Percentiles rank a stretch among this genome's conserved stretches.
These are phyloP conservation scores for Yamadazyma philogaea DNA, from an alignment of 805 yeast species.

Conservation along the genomic window DNA sequence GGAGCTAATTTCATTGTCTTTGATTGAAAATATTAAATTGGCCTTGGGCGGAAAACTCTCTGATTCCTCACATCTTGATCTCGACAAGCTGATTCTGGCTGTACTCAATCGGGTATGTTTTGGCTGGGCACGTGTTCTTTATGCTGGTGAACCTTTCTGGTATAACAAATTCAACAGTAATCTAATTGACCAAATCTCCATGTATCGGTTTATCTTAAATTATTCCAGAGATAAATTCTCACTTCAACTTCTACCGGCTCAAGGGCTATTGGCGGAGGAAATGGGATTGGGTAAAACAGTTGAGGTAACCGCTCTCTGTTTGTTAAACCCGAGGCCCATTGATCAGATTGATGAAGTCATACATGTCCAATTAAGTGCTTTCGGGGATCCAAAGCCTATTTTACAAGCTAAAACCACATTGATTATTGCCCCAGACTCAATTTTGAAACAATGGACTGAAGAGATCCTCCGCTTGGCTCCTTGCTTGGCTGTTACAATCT, in stretches of 20 bases:
- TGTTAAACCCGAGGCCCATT: constrained; percentile 55
- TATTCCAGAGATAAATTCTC: constrained; percentile 20
- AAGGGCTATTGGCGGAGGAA: constrained; percentile 84
- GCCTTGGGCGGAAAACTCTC: background rate
- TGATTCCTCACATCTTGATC: background rate
- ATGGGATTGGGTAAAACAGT: constrained; percentile 98
- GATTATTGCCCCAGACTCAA: constrained; percentile 82
- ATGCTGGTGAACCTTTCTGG: constrained; percentile 30
- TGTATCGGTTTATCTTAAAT: constrained; percentile 27
- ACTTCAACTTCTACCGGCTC: constrained; percentile 40
- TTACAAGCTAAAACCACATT: constrained; percentile 65
- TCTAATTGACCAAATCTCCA: constrained; percentile 31
- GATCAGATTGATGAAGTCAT: constrained; percentile 30
- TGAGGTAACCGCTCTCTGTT: constrained; percentile 67
- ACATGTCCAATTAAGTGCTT: constrained; percentile 30
- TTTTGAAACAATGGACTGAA: constrained; percentile 79
- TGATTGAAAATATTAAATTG: constrained; percentile 1
- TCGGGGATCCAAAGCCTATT: constrained; percentile 42
- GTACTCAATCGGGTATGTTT: constrained; percentile 43
- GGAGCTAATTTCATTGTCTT: constrained; percentile 13
- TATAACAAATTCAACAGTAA: constrained; percentile 52
- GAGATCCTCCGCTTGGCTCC: constrained; percentile 66
- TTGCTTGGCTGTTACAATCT: constrained; percentile 55
- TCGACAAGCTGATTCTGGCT: constrained; percentile 22
- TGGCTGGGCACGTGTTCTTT: constrained; percentile 46